Conservation (phyloP, 148 eudicot species). For the Selenicereus undatus region DNA sequence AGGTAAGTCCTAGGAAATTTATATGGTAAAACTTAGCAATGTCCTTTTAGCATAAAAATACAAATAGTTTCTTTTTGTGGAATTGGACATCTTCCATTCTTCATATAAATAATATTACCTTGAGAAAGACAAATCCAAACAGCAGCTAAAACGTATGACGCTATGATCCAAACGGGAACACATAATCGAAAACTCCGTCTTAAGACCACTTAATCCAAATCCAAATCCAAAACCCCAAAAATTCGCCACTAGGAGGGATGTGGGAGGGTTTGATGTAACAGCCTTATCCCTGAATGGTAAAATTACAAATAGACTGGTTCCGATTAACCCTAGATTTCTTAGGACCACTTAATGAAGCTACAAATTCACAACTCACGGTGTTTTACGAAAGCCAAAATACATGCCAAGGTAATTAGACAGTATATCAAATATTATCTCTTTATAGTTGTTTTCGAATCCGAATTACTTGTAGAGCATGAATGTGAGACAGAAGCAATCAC, state of each 20-base stretch:
- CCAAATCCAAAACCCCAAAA: not conserved
- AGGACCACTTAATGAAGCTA: slow-evolving; percentile 1
- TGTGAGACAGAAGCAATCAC: not conserved
- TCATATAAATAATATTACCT: not conserved
- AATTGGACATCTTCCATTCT: not conserved
- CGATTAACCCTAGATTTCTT: not conserved
- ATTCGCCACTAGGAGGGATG: no score
- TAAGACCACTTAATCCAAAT: not conserved
- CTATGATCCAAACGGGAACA: not conserved
- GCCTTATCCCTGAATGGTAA: no score
- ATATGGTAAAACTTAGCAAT: no score
- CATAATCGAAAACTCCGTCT: not conserved
- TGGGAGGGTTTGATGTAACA: no score
- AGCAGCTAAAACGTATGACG: not conserved
- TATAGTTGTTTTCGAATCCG: not conserved
- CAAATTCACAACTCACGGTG: no score
- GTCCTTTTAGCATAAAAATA: not conserved
- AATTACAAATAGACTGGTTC: no score
- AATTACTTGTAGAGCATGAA: not conserved
- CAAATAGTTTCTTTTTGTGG: not conserved
- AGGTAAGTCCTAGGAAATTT: no score
- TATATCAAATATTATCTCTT: not conserved
- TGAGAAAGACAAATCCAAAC: not conserved
- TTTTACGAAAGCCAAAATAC: no score
- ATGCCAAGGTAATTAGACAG: not conserved